Evolutionary conservation across 139 green algal genomes (phyloP).

Genomic region (Diplosphaera chodatii): DNA sequence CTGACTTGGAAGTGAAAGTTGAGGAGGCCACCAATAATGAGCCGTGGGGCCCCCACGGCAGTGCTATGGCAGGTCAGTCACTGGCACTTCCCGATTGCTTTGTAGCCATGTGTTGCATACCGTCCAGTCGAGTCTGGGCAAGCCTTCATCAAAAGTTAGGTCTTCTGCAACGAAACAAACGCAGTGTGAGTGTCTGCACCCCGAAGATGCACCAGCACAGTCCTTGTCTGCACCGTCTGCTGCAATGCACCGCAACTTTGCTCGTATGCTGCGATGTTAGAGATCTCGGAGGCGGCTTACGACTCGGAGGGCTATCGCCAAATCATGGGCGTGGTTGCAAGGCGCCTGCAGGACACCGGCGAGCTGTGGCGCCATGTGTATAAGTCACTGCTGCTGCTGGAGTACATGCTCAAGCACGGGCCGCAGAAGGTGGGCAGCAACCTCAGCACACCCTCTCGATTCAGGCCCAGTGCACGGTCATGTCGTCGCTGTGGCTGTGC

Average conservation of each 20-base stretch:
- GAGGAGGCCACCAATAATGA: conserved; percentile 84
- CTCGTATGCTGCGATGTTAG: too few species aligned
- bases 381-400: conserved; percentile 85
- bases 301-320: conserved; percentile 69
- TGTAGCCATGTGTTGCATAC: background rate
- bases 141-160: too few species aligned
- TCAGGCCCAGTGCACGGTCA: too few species aligned
- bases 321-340: conserved; percentile 74
- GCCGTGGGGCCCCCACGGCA: conserved; percentile 81
- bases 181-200: too few species aligned
- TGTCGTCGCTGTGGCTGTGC: background rate
- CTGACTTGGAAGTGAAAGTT: conserved; percentile 71
- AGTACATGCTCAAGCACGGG: conserved; percentile 82
- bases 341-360: conserved; percentile 60
- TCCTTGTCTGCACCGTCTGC: too few species aligned
- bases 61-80: conserved; percentile 63
- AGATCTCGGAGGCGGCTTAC: conserved; percentile 70
- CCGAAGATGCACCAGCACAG: too few species aligned
- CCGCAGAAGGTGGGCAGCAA: conserved; percentile 34
- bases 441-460: too few species aligned
- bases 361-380: conserved; percentile 90
- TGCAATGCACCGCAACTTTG: too few species aligned
- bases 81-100: background rate
- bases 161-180: too few species aligned
- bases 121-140: too few species aligned